These are phyloP conservation scores for Nemophila menziesii DNA, from an alignment of 257 asterid species.

Conservation along the genomic window DNA sequence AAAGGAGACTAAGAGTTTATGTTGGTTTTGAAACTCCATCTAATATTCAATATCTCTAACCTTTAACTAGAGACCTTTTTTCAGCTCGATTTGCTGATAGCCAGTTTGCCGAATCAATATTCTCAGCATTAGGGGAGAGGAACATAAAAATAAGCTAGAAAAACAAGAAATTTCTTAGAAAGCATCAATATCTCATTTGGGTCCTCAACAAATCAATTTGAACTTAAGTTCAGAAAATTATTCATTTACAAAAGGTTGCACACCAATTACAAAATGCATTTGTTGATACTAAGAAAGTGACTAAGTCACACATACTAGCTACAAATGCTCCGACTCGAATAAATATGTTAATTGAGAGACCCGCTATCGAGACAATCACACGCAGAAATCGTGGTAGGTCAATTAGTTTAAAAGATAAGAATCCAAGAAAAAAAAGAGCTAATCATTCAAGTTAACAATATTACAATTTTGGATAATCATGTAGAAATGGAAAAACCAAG, in stretches of 20 bases:
- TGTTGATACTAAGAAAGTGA: too few species aligned
- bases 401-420: not conserved
- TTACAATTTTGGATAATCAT: too few species aligned
- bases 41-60: too few species aligned
- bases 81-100: not conserved
- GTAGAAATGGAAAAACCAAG: too few species aligned
- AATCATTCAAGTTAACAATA: not conserved
- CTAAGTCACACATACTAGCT: not conserved
- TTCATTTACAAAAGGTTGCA: too few species aligned
- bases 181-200: too few species aligned
- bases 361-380: not conserved
- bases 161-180: not conserved
- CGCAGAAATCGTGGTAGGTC: not conserved
- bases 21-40: too few species aligned
- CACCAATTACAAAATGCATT: too few species aligned
- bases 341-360: not conserved
- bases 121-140: not conserved
- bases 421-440: not conserved
- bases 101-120: not conserved
- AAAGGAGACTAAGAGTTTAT: too few species aligned
- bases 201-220: too few species aligned
- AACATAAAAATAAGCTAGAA: not conserved
- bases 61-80: too few species aligned
- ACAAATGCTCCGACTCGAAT: not conserved
- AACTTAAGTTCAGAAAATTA: too few species aligned